Conservation (phyloP, 2,329 filamentous ascomycete genomes). For the Alternaria novae-zelandiae region DNA sequence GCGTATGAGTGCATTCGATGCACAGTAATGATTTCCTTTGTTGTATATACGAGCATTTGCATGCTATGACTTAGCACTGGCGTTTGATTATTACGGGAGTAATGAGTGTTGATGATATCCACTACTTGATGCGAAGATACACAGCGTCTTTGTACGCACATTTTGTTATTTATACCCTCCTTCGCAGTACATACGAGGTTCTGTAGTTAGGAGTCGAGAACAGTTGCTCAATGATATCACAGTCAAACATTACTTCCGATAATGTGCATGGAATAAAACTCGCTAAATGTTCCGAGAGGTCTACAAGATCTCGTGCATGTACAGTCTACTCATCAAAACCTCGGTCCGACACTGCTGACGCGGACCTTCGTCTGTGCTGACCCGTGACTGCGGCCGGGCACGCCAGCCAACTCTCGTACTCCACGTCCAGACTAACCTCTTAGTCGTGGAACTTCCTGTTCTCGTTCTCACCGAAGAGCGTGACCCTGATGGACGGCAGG, state of each 20-base stretch:
- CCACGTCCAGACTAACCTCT: conserved; percentile 14
- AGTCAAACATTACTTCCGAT: neutral
- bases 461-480: conserved; percentile 90
- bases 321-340: conserved; percentile 6
- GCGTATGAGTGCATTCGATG: conserved; percentile 16
- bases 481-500: conserved; percentile 81
- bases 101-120: conserved; percentile 7
- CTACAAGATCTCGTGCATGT: conserved; percentile 14
- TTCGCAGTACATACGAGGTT: neutral
- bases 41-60: conserved; percentile 15
- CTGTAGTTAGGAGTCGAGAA: neutral
- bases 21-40: conserved; percentile 19
- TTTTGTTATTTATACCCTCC: conserved; percentile 3
- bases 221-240: neutral
- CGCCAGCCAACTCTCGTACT: neutral
- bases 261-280: conserved; percentile 15
- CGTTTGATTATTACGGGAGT: neutral
- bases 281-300: conserved; percentile 20
- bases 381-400: neutral
- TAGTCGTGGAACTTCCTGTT: conserved; percentile 97
- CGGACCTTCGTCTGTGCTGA: neutral
- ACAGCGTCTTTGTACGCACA: neutral
- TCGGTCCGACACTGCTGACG: neutral
- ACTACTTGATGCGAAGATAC: conserved; percentile 5
- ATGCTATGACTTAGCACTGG: neutral